Conservation (phyloP, 1,284 basidiomycete species). For the Violaceomyces palustris region DNA sequence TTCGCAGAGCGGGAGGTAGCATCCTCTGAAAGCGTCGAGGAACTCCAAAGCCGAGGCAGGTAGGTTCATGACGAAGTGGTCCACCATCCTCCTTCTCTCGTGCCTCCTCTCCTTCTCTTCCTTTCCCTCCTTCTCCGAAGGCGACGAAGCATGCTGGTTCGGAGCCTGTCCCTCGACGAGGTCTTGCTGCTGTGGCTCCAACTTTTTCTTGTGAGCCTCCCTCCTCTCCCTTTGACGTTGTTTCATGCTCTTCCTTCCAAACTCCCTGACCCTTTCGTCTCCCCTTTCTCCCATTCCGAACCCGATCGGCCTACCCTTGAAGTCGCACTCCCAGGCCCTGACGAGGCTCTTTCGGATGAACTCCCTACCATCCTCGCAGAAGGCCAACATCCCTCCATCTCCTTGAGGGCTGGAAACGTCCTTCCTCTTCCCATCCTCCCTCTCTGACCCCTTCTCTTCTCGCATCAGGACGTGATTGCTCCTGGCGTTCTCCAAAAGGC, state of each 20-base stretch:
- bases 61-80: conserved; percentile 95
- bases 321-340: conserved; percentile 26
- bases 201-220: background rate
- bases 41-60: conserved; percentile 87
- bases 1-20: conserved; percentile 57
- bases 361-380: conserved; percentile 37
- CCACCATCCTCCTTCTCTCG: conserved; percentile 42
- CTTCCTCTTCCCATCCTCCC: background rate
- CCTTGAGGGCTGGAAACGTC: background rate
- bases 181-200: background rate
- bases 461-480: conserved; percentile 29
- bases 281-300: conserved; percentile 6
- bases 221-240: conserved; percentile 4
- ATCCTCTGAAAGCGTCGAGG: conserved; percentile 77
- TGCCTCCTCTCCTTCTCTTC: background rate
- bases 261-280: conserved; percentile 9
- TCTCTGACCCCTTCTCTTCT: background rate
- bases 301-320: conserved; percentile 12
- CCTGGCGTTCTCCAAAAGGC: conserved; percentile 56
- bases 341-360: conserved; percentile 28
- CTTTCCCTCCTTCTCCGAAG: background rate
- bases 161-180: background rate
- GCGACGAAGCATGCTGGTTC: background rate
- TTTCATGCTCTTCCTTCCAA: conserved; percentile 9
- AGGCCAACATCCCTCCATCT: conserved; percentile 14